Conservation (phyloP, 2,329 filamentous ascomycete genomes). For the Apiospora koreana region DNA sequence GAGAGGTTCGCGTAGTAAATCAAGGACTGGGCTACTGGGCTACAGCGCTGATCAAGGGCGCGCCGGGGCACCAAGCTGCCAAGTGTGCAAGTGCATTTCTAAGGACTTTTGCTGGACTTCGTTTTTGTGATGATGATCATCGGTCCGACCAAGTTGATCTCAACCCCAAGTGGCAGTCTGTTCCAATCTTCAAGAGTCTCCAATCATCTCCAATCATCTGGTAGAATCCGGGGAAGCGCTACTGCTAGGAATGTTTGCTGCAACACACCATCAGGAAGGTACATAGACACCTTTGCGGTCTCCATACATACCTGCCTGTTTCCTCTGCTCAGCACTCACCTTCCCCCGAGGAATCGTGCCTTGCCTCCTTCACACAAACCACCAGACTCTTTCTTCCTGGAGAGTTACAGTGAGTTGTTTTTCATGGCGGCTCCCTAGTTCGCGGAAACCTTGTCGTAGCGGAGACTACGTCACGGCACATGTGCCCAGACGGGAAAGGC, state of each 20-base stretch:
- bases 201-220: constrained; percentile 7
- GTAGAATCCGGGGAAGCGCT: constrained; percentile 4
- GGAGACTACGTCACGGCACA: constrained; percentile 8
- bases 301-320: not conserved
- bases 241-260: not conserved
- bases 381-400: not conserved
- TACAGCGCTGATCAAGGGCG: not conserved
- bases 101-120: not conserved
- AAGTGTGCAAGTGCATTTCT: not conserved
- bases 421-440: not conserved
- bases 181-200: not conserved
- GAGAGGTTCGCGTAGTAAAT: not conserved
- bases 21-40: not conserved
- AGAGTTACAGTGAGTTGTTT: not conserved
- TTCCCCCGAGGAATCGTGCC: not conserved
- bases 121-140: constrained; percentile 4
- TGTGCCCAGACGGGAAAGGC: constrained; percentile 3
- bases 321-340: not conserved
- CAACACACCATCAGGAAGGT: constrained; percentile 1
- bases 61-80: not conserved
- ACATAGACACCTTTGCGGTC: not conserved
- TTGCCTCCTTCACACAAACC: not conserved
- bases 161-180: not conserved
- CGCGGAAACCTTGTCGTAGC: not conserved
- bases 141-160: constrained; percentile 2